Conservation (phyloP, 768 basidiomycete genomes). For the Rhodosporidiobolus odoratus region DNA sequence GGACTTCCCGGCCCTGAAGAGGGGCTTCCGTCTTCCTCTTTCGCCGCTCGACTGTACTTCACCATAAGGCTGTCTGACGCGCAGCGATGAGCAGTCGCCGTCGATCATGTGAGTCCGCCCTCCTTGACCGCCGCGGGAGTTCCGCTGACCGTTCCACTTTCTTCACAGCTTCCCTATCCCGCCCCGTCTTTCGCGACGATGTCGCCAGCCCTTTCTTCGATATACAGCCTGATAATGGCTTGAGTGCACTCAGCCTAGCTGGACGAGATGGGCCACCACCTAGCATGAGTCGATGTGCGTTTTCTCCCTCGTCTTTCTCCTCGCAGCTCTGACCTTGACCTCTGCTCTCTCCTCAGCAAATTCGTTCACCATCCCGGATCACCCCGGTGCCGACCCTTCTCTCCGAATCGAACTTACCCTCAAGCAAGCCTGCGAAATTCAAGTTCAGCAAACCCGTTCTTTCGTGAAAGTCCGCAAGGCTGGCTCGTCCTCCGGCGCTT, state of each 20-base stretch:
- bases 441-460: not conserved
- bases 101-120: too few relatives aligned
- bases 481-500: not conserved
- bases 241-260: not conserved
- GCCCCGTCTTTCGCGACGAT: not conserved
- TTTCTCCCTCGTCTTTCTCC: not conserved
- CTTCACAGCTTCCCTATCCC: conserved; percentile 3
- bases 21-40: too few relatives aligned
- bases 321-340: not conserved
- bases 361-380: not conserved
- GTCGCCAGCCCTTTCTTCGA: not conserved
- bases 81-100: too few relatives aligned
- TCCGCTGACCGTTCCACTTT: too few relatives aligned
- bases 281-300: not conserved
- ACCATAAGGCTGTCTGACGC: too few relatives aligned
- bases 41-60: too few relatives aligned
- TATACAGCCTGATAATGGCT: accelerated
- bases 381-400: not conserved
- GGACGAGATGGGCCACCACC: not conserved
- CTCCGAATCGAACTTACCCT: not conserved
- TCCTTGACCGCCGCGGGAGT: too few relatives aligned
- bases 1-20: too few relatives aligned
- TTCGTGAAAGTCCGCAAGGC: not conserved
- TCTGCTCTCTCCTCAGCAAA: not conserved
- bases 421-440: not conserved